Conservation (phyloP, 2,329 filamentous ascomycete genomes). For the Tolypocladium tundrense region DNA sequence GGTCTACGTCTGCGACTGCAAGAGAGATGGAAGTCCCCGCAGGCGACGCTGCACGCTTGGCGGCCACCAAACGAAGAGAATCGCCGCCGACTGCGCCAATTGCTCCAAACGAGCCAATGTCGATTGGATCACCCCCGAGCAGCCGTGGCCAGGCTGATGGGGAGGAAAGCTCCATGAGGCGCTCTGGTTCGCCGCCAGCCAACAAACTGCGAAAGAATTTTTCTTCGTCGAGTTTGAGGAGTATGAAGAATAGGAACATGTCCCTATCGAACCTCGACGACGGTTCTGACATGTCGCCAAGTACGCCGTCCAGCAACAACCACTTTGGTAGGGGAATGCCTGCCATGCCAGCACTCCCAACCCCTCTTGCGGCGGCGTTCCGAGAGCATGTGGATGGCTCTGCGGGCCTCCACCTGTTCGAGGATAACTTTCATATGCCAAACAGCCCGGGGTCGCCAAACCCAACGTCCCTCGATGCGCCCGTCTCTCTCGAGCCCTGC, state of each 20-base stretch:
- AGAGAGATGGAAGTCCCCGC: constrained; percentile 2
- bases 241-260: constrained; percentile 64
- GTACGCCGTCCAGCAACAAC: constrained; percentile 62
- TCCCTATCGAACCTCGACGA: constrained; percentile 54
- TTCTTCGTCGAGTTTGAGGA: constrained; percentile 60
- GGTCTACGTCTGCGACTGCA: background rate
- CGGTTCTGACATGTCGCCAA: constrained; percentile 56
- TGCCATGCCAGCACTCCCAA: constrained; percentile 52
- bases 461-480: constrained; percentile 50
- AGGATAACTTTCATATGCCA: constrained; percentile 67
- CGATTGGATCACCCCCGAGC: constrained; percentile 19
- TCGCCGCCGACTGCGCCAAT: constrained; percentile 16
- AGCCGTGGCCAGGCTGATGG: constrained; percentile 22
- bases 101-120: constrained; percentile 15
- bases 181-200: constrained; percentile 43
- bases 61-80: background rate
- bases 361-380: constrained; percentile 55
- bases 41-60: background rate
- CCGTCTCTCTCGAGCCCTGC: constrained; percentile 78
- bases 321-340: constrained; percentile 47
- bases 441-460: constrained; percentile 56
- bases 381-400: constrained; percentile 45
- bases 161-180: constrained; percentile 26
- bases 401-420: constrained; percentile 69
- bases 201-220: constrained; percentile 52